Evolutionary conservation across 257 asterid genomes (phyloP).

Genomic region (Solanum habrochaites): DNA sequence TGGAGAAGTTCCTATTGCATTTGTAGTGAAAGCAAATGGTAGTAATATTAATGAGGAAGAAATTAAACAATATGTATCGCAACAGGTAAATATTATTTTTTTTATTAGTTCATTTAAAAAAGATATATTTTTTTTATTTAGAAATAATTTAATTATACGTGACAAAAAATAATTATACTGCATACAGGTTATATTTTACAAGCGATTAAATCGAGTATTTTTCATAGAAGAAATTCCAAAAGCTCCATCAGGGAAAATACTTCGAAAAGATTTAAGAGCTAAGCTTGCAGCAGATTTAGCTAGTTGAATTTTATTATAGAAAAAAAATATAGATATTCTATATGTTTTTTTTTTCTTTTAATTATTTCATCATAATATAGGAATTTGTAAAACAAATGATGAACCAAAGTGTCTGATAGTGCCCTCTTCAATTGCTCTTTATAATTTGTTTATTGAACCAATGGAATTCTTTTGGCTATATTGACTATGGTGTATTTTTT

Average conservation of each 20-base stretch:
- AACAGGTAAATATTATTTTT: constrained; percentile 2
- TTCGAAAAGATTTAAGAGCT: constrained; percentile 17
- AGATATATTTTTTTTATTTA: neutral
- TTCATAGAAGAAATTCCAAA: neutral
- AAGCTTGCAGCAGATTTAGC: constrained; percentile 1
- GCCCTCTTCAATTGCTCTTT: neutral
- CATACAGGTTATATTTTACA: neutral
- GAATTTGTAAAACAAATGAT: neutral
- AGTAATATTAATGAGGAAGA: neutral
- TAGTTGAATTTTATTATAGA: neutral
- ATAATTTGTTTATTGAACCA: neutral
- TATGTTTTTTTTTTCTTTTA: neutral
- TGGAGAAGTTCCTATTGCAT: constrained; percentile 24
- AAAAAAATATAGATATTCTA: neutral
- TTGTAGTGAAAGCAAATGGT: neutral
- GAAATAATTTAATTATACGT: neutral
- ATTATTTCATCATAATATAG: neutral
- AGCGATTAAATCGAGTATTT: neutral
- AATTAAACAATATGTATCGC: constrained; percentile 6
- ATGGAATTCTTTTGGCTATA: neutral
- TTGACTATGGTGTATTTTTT: neutral
- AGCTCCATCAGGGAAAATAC: neutral
- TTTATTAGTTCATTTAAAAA: neutral
- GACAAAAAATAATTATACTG: fast-evolving
- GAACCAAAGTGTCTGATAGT: neutral